Conservation (phyloP, 2,329 filamentous ascomycete genomes). For the Fusarium nematophilum region DNA sequence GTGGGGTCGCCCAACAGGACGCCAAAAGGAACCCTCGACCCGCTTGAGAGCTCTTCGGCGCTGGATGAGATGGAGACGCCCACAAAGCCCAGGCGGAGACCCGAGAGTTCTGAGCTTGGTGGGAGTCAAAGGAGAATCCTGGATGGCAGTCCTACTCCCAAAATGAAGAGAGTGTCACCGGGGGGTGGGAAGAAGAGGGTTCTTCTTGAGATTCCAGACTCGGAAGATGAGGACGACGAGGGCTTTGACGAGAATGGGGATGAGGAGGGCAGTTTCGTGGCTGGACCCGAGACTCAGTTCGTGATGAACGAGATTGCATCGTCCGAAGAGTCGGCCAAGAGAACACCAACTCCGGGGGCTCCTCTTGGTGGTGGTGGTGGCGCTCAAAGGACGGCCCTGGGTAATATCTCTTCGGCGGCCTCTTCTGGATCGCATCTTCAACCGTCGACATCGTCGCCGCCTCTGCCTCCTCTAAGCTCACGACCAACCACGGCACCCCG, state of each 20-base stretch:
- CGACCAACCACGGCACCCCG: conserved; percentile 31
- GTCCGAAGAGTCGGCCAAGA: conserved; percentile 28
- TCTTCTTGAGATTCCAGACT: conserved; percentile 60
- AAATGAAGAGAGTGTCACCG: conserved; percentile 35
- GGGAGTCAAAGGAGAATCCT: conserved; percentile 15
- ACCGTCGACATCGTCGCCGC: conserved; percentile 21
- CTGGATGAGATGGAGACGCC: conserved; percentile 41
- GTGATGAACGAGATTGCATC: conserved; percentile 49
- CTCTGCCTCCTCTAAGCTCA: conserved; percentile 19
- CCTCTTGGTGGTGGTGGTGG: not conserved
- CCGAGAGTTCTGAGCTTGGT: conserved; percentile 37
- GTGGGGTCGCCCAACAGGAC: conserved; percentile 29
- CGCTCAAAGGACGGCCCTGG: not conserved
- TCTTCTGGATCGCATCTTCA: conserved; percentile 23
- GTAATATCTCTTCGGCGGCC: conserved; percentile 21
- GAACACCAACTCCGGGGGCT: conserved; percentile 11
- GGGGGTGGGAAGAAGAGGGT: conserved; percentile 29
- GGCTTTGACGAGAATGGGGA: conserved; percentile 37
- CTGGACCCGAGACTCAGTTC: conserved; percentile 50
- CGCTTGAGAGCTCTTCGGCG: conserved; percentile 36
- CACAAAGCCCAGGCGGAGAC: conserved; percentile 32
- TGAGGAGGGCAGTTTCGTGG: conserved; percentile 37
- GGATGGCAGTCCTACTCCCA: conserved; percentile 34
- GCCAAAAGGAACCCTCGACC: conserved; percentile 18
- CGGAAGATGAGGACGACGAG: conserved; percentile 57